Conservation (phyloP, 768 basidiomycete genomes). For the Tulasnella sp. region DNA sequence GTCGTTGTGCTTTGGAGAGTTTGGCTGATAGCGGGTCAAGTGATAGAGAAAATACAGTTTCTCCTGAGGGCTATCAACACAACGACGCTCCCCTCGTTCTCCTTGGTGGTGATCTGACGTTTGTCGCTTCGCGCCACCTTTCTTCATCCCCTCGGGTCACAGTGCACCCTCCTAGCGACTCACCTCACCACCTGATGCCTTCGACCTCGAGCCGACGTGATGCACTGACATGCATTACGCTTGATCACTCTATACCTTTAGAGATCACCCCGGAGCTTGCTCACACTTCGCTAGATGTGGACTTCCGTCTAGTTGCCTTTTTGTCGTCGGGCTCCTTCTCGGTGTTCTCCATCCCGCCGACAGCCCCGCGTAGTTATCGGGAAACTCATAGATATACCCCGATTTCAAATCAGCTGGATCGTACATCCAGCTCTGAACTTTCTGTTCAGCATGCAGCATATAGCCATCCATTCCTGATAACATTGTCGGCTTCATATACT, state of each 20-base stretch:
- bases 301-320: slow-evolving; percentile 39
- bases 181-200: too few relatives aligned
- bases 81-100: neutral
- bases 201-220: neutral
- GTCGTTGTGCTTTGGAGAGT: neutral
- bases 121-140: neutral
- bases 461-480: slow-evolving; percentile 63
- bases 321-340: slow-evolving; percentile 58
- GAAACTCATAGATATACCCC: slow-evolving; percentile 21
- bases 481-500: slow-evolving; percentile 51
- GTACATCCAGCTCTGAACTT: too few relatives aligned
- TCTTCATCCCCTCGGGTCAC: too few relatives aligned
- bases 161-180: too few relatives aligned
- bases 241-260: slow-evolving; percentile 63
- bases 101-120: neutral
- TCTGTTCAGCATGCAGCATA: slow-evolving; percentile 48
- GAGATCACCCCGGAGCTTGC: slow-evolving; percentile 21
- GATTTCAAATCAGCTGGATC: slow-evolving; percentile 28
- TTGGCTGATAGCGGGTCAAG: neutral
- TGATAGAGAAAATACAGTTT: neutral
- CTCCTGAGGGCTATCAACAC: neutral
- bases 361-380: slow-evolving; percentile 32
- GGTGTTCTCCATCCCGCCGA: slow-evolving; percentile 39
- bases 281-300: slow-evolving; percentile 20
- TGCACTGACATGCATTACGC: slow-evolving; percentile 48